Evolutionary conservation across 306 rosid species (phyloP).

Genomic region (Acacia acuminata): DNA sequence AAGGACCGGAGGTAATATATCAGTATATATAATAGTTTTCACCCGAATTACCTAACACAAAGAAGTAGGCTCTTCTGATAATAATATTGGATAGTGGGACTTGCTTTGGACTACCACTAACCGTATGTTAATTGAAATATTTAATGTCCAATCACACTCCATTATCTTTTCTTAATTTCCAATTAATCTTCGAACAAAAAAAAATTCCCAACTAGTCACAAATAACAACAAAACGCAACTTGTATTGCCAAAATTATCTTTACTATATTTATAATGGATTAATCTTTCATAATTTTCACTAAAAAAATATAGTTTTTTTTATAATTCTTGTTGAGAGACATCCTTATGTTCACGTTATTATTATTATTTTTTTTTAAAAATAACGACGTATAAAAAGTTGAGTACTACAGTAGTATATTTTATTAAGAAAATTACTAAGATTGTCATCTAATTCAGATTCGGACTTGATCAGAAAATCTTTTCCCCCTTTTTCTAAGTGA

Average conservation of each 20-base stretch:
- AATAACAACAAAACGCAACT: neutral
- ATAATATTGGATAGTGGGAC: neutral
- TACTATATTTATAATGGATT: too few relatives aligned
- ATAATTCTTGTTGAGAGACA: neutral
- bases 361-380: too few relatives aligned
- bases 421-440: neutral
- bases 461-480: too few relatives aligned
- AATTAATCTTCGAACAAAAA: neutral
- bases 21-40: too few relatives aligned
- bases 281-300: neutral
- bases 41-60: neutral
- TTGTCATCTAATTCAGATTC: neutral
- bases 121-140: neutral
- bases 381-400: neutral
- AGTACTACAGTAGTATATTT: neutral
- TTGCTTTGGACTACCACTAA: neutral
- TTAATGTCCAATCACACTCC: neutral
- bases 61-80: neutral
- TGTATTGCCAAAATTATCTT: neutral
- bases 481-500: too few relatives aligned
- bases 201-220: neutral
- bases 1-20: too few relatives aligned
- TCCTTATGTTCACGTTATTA: neutral
- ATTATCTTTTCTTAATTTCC: neutral
- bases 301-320: neutral